Evolutionary conservation across 1,284 basidiomycete genomes (phyloP).

Genomic region (Lignosus rhinocerotis): DNA sequence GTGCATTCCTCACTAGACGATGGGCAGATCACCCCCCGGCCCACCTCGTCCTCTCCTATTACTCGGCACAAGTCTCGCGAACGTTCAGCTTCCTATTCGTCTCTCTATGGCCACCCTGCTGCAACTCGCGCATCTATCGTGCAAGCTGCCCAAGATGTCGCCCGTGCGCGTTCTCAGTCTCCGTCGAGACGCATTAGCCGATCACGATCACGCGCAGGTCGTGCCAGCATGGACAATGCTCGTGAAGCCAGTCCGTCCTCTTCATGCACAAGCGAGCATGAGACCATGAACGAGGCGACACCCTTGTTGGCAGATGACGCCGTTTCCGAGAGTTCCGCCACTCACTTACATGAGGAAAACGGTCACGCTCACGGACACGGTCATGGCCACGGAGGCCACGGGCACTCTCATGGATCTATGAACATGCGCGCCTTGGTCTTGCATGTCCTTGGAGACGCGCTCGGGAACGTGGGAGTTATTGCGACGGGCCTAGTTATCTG

Average conservation of each 20-base stretch:
- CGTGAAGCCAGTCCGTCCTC: constrained; percentile 15
- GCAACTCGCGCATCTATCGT: constrained; percentile 88
- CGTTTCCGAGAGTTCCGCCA: constrained; percentile 22
- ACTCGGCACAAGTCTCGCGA: constrained; percentile 34
- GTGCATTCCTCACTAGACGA: constrained; percentile 22
- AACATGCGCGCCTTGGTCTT: constrained; percentile 96
- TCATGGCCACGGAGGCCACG: constrained; percentile 33
- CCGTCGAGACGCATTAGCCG: constrained; percentile 31
- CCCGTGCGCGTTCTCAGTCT: constrained; percentile 53
- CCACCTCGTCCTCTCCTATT: constrained; percentile 14
- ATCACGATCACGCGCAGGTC: constrained; percentile 31
- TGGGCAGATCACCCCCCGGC: constrained; percentile 25
- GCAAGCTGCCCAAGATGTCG: constrained; percentile 84
- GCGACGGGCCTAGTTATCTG: constrained; percentile 92
- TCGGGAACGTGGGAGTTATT: constrained; percentile 98
- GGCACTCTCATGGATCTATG: constrained; percentile 84
- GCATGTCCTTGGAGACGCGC: constrained; percentile 95
- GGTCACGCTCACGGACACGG: constrained; percentile 13
- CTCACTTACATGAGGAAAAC: constrained; percentile 17
- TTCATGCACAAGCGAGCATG: constrained; percentile 9
- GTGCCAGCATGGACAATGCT: constrained; percentile 19
- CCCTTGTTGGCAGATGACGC: constrained; percentile 25
- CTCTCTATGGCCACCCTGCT: constrained; percentile 80
- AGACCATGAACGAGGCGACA: constrained; percentile 24
- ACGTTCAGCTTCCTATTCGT: constrained; percentile 56